Base-by-base conservation (phyloP, 805 yeast species). In the Metschnikowia arizonensis region DNA sequence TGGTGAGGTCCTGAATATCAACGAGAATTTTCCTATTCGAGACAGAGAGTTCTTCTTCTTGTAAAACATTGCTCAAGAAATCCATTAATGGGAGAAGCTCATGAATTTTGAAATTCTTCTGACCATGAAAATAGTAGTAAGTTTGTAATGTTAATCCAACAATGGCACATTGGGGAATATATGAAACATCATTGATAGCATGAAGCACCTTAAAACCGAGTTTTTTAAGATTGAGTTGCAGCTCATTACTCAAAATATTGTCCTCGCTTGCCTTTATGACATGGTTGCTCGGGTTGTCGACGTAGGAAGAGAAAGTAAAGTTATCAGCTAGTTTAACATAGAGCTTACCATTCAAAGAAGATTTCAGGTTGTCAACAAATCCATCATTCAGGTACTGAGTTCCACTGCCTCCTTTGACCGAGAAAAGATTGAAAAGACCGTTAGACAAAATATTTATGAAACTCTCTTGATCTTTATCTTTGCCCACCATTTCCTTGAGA, bases 381-480 rank as follows among this genome's bases (percentile, higher is more conserved):
- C 67, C 68, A 12, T 59, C 59, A 12, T 53, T 35, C 36, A 48
- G 39, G 17, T 44, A 30, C 29, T 33, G 34, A 7, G 25, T 21
- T 2, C 17, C 37, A 3, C 32, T 44, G 18, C 40, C 40, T 3
- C 45, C 50, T 3, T 39, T 48, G 10, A 49, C 45, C 4, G 58
- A 56, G 6, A 63, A 42, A n/a, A 70, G 52, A 44, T 65, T 62
- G 7, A 57, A 53, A 6, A 67, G 47, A 11, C 74, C 76, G 44
- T 63, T 68, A 5, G 59, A 55, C 24, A 70, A 42, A 24, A 72
- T 72, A 39, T 56, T 67, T 37, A 59, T 43, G 33, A 77, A 68
- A 45, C 74, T 72, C 58, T 79, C 85, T 49, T 73, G 75, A 45
- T 69, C 69, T 60, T 79, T 79, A 56, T 79, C 83, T 39, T 68